Evolutionary conservation across 306 rosid species (phyloP).

Genomic region (Cyclanthera cordifolia): DNA sequence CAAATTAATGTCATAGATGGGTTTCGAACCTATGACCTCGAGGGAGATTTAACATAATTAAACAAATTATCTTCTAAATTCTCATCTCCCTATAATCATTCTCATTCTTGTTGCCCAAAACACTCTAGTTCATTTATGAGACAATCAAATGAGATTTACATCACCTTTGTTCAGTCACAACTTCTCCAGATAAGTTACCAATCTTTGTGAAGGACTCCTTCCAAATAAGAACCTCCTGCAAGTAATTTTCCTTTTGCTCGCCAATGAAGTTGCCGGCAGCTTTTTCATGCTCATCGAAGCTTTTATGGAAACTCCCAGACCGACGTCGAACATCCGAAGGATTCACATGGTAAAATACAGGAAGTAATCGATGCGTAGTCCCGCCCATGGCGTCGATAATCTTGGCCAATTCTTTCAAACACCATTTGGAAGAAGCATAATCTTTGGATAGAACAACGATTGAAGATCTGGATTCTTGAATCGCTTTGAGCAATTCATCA

Average conservation of each 20-base stretch:
- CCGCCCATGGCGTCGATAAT: not conserved
- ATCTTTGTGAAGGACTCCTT: not conserved
- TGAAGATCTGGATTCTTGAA: not conserved
- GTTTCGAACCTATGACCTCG: too few species aligned
- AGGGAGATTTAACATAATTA: too few species aligned
- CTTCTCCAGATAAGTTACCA: not conserved
- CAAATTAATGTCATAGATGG: too few species aligned
- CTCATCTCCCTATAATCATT: too few species aligned
- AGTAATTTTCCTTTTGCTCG: not conserved
- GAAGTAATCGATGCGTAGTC: not conserved
- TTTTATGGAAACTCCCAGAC: slow-evolving; percentile 11
- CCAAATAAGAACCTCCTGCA: not conserved
- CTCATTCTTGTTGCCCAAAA: too few species aligned
- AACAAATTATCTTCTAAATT: too few species aligned
- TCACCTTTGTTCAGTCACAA: not conserved
- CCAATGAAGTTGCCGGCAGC: not conserved
- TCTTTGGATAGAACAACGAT: not conserved
- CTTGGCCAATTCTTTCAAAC: slow-evolving; percentile 1
- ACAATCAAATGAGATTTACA: not conserved
- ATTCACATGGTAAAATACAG: slow-evolving; percentile 5
- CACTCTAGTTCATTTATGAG: too few species aligned
- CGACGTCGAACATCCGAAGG: slow-evolving; percentile 22
- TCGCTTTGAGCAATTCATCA: not conserved
- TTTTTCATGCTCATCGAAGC: slow-evolving; percentile 12
- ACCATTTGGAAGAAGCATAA: slow-evolving; percentile 14